Conservation (phyloP, 2,329 filamentous ascomycete genomes). For the Pseudogymnoascus sp. region DNA sequence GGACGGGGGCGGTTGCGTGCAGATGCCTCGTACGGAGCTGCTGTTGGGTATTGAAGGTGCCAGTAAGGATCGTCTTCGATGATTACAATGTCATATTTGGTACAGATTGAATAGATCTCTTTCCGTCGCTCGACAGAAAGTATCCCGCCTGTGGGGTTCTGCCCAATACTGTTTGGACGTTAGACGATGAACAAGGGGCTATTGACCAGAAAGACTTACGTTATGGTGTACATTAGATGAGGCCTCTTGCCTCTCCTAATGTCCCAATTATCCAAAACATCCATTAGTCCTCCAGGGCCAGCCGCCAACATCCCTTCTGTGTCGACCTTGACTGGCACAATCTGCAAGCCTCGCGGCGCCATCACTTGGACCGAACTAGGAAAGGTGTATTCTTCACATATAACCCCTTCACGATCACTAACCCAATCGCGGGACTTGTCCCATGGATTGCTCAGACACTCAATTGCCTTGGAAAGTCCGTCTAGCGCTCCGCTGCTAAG, state of each 20-base stretch:
- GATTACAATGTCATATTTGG: slow-evolving; percentile 81
- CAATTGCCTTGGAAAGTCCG: slow-evolving; percentile 70
- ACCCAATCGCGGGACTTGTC: slow-evolving; percentile 58
- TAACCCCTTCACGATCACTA: slow-evolving; percentile 62
- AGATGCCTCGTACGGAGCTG: slow-evolving; percentile 35
- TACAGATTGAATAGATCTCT: slow-evolving; percentile 72
- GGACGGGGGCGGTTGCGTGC: slow-evolving; percentile 16
- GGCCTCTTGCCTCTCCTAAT: slow-evolving; percentile 63
- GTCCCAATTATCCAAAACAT: slow-evolving; percentile 81
- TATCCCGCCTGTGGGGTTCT: slow-evolving; percentile 77
- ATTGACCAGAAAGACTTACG: slow-evolving; percentile 46
- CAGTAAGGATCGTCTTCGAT: slow-evolving; percentile 94
- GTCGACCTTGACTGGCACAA: slow-evolving; percentile 69
- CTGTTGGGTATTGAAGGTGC: slow-evolving; percentile 83
- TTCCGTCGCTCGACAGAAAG: slow-evolving; percentile 65
- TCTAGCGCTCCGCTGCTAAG: slow-evolving; percentile 79
- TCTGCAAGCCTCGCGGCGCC: slow-evolving; percentile 51
- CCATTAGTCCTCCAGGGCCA: slow-evolving; percentile 65
- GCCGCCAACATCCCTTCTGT: slow-evolving; percentile 68
- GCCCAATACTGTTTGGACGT: slow-evolving; percentile 55
- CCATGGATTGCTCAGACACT: slow-evolving; percentile 72
- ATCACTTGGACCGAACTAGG: slow-evolving; percentile 65
- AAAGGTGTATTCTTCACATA: slow-evolving; percentile 77
- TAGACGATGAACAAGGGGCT: slow-evolving; percentile 9
- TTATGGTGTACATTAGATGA: slow-evolving; percentile 83